Evolutionary conservation across 2,329 filamentous ascomycete genomes (phyloP), one percentile per base, ranked within the genome.

Genomic region (Cephalotrichum gorgonifer): DNA sequence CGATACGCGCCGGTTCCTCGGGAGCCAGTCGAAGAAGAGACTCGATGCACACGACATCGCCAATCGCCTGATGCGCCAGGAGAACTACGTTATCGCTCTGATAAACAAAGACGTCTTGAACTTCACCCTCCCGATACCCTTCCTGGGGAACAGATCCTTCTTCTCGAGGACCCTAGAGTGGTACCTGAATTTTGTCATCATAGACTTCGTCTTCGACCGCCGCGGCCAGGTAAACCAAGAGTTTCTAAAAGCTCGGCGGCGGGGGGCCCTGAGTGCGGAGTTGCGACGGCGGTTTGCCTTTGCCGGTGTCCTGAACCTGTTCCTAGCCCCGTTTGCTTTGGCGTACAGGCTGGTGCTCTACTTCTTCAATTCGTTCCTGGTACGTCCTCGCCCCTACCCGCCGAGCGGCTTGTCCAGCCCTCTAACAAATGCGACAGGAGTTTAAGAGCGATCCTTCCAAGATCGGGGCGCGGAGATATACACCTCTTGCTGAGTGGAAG

Each of bases 11-110:
- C 69, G 66, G n/a, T 81, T 72, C 55, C 74, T 91, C 54, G 86
- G 86, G 43, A 89, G 83, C 51, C 88, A 94, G 61, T 94, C 88
- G 22, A 95, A 96, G 63, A 88, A 97, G 66, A 79, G 91, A 53
- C 83, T 98, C 57, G 93, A 96, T 65, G 93, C 93, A 11, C 88
- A 96, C 58, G 93, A 96, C 60, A 97, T 98, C 62, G 93, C 93
- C 6, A 98, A 97, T 61, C 81, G 93, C 28, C 69, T 98, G 43
- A 97, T 98, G 93, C 84, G 93, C 51, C 86, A 88, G 60, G 91
- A 96, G 54, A 98, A 98, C 60, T 98, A 96, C 58, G 78, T 96
- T 54, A 96, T 98, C 58, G 93, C 93, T 4, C 74, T 98, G 58
- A 88, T 97, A 69, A 98, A 98, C 72, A 97, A 98, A 64, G 93